Conservation (phyloP, 805 yeast species). For the Spathaspora boniae region DNA sequence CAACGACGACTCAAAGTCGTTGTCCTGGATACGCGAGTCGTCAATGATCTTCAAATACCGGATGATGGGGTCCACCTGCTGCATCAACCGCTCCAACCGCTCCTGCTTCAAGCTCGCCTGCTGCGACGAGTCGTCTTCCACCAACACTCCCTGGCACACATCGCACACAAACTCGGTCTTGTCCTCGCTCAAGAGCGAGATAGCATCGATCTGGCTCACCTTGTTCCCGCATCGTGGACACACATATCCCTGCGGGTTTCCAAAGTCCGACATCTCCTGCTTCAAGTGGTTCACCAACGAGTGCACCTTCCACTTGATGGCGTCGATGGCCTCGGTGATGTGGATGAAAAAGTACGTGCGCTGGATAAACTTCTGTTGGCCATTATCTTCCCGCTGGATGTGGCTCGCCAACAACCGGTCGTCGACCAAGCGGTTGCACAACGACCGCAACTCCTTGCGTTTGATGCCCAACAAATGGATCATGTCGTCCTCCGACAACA, state of each 20-base stretch:
- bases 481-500: slow-evolving; percentile 88
- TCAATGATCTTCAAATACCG: slow-evolving; percentile 62
- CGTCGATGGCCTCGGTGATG: slow-evolving; percentile 89
- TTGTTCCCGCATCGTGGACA: slow-evolving; percentile 84
- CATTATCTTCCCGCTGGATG: slow-evolving; percentile 53
- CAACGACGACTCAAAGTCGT: slow-evolving; percentile 50
- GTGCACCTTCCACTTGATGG: slow-evolving; percentile 95
- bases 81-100: slow-evolving; percentile 78
- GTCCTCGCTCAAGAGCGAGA: slow-evolving; percentile 76
- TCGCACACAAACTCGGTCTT: slow-evolving; percentile 80
- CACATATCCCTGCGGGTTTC: slow-evolving; percentile 90
- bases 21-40: slow-evolving; percentile 38
- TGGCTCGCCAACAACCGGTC: slow-evolving; percentile 76
- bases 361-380: slow-evolving; percentile 62
- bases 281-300: slow-evolving; percentile 74
- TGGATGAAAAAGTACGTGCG: slow-evolving; percentile 85
- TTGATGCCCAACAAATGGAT: slow-evolving; percentile 77
- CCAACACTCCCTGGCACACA: slow-evolving; percentile 69
- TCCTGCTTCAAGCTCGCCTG: slow-evolving; percentile 80
- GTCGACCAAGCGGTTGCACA: slow-evolving; percentile 77
- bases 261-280: slow-evolving; percentile 77
- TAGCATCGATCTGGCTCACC: slow-evolving; percentile 84
- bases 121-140: slow-evolving; percentile 86
- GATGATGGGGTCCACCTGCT: slow-evolving; percentile 84
- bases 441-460: slow-evolving; percentile 78